Evolutionary conservation across 805 yeast genomes (phyloP), one percentile per base, ranked within the genome.

Genomic region (Wickerhamiella slavikovae): DNA sequence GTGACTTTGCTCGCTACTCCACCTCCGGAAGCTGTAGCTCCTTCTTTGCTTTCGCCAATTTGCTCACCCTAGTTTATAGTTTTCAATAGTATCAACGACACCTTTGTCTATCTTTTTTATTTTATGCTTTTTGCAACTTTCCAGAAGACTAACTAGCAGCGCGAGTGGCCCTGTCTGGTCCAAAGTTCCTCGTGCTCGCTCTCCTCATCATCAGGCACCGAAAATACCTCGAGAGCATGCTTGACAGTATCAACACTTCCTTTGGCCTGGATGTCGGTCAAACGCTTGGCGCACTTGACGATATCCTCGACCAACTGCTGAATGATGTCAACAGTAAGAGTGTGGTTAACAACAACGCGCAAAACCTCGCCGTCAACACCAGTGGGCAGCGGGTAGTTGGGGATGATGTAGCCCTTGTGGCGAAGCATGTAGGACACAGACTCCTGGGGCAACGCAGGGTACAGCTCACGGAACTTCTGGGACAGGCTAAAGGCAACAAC

Each of bases 401-500:
- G 93, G 38, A 82, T 62, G 48, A 83, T 83, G 68, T 76, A 82
- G 10, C 92, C 91, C 42, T 70, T 68, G 48, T 64, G 67, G 49
- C 94, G 66, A 43, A 82, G 57, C 49, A 80, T 47, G 10, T 71
- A 58, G 1, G 93, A 72, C 17, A 82, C 51, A 34, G 77, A 60
- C 12, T 72, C 61, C 52, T 83, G 94, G 7, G 92, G 93, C 32
- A 82, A 65, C 49, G 70, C 79, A 3, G 93, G 89, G 48, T 70
- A 77, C 24, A 60, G 47, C 25, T 62, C 45, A 24, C 53, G 47
- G 48, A 82, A 66, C 22, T 58, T 57, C 29, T 68, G 57, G 2
- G 77, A 63, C 40, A 82, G 66, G 46, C 68, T 68, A 62, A 80
- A 82, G 0, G 94, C 75, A 25, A 80, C 93, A 20, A 82, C 89